A percentile compares a stretch with the other conserved stretches of the same genome.
phyloP scores from a whole-genome alignment of 768 basidiomycete genomes.

The Mycena rosella region DNA sequence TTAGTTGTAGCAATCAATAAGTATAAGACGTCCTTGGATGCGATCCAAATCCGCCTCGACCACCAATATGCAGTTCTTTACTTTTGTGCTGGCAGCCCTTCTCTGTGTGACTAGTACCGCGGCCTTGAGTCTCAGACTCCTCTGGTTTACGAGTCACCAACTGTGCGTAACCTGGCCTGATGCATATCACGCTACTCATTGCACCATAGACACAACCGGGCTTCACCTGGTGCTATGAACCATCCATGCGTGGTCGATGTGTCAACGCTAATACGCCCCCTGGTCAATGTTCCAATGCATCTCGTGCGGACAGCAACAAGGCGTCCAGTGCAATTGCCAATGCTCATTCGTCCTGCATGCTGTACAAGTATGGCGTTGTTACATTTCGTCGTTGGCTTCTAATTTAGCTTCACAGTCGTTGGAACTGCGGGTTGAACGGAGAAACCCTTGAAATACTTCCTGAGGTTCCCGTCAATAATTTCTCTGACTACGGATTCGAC shows the following conservation, averaged over 20 bases:
- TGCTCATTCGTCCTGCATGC: not conserved
- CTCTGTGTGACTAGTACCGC: too few relatives aligned
- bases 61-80: too few relatives aligned
- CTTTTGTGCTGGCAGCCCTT: too few relatives aligned
- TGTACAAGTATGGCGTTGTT: not conserved
- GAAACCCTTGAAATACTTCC: not conserved
- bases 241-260: not conserved
- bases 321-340: not conserved
- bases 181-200: too few relatives aligned
- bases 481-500: not conserved
- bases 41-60: too few relatives aligned
- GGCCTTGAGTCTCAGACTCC: too few relatives aligned
- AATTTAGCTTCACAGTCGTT: not conserved
- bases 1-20: too few relatives aligned
- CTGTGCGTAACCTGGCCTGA: too few relatives aligned
- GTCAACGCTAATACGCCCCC: not conserved
- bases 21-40: too few relatives aligned
- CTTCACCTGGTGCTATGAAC: not conserved
- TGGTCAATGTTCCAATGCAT: not conserved
- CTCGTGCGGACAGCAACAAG: constrained; percentile 1
- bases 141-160: too few relatives aligned
- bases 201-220: not conserved
- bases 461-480: not conserved
- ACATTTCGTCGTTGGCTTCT: not conserved
- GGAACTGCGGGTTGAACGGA: not conserved